A percentile compares a stretch with the other conserved stretches of the same genome.
These are phyloP conservation scores for Hypomyces perniciosus DNA, from an alignment of 2,329 filamentous ascomycete genomes.

Conservation along the genomic window DNA sequence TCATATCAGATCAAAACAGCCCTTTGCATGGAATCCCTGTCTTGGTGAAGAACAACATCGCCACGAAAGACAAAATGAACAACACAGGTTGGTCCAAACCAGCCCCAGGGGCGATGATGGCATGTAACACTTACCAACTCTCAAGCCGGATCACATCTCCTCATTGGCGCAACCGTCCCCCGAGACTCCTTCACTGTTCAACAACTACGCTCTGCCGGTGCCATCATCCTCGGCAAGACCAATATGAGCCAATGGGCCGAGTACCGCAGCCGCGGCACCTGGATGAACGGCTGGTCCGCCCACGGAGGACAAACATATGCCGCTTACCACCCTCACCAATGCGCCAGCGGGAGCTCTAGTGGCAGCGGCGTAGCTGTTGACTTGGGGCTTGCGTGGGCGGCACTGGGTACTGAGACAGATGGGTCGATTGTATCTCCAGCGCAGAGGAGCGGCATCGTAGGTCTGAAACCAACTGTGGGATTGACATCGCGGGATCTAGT, in stretches of 20 bases:
- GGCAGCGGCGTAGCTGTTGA: conserved; percentile 56
- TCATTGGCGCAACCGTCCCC: conserved; percentile 49
- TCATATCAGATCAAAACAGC: background rate
- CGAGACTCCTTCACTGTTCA: conserved; percentile 51
- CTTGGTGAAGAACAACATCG: conserved; percentile 61
- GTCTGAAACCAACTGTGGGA: conserved; percentile 62
- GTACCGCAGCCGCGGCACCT: conserved; percentile 47
- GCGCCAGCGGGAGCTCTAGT: conserved; percentile 55
- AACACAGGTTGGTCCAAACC: conserved; percentile 34
- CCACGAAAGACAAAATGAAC: conserved; percentile 54
- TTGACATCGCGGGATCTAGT: conserved; percentile 56
- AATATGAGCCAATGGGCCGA: conserved; percentile 61
- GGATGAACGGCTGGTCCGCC: conserved; percentile 58
- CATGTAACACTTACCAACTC: background rate
- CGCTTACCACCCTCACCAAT: conserved; percentile 55
- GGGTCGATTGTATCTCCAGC: conserved; percentile 54
- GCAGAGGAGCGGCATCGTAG: conserved; percentile 52
- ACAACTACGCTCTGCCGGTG: conserved; percentile 54
- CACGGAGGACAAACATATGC: conserved; percentile 55
- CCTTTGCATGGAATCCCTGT: conserved; percentile 59
- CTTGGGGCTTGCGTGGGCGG: conserved; percentile 52
- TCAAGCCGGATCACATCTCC: conserved; percentile 48
- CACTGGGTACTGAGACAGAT: conserved; percentile 52
- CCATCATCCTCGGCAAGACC: conserved; percentile 58
- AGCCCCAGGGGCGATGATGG: too few relatives aligned